Evolutionary conservation across 495 filamentous ascomycete genomes (phyloP), one percentile per base, ranked within the genome.

Genomic region (Glonium stellatum): DNA sequence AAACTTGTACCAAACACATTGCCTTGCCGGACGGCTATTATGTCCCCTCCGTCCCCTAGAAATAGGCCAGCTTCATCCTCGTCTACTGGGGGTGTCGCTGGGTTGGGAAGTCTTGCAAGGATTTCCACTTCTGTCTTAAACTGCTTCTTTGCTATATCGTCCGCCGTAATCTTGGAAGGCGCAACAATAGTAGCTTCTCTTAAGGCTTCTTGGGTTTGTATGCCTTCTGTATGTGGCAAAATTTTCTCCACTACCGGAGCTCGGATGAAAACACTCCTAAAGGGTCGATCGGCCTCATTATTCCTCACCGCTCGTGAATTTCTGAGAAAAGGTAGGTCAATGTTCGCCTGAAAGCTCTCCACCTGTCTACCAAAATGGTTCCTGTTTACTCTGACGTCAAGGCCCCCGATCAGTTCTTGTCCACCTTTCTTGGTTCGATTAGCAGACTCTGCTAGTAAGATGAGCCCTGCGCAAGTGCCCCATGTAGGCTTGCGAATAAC

Each of bases 1-100:
- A 97, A 98, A 69, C 91, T 96, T 6, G 90, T 97, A 5, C 90
- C 95, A 60, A 98, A 91, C 1, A 96, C 89, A 75, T 97, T 97
- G 12, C 89, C 88, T 73, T 97, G 92, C 58, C 81, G 79, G 47
- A 98, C 89, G 8, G 93, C 93, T 50, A 98, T 82, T 48, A 98
- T 90, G 67, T 95, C 89, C 13, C 84, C 88, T n/a, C 78, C 69
- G 55, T 85, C 79, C 60, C 79, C 78, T 23, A 80, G 77, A 4
- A 79, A 68, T 21, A 75, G 55, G 37, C 59, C 10, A 36, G 59
- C 54, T 36, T 62, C 59, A 34, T 57, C 39, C 19, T 67, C 54
- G 15, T 59, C 41, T 42, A 50, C 42, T 8, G 60, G 51, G 11
- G 49, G 44, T 10, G 62, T 73, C 51, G 70, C 70, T 18, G 72